Base-by-base conservation (phyloP, 2,329 filamentous ascomycete species). In the Aplosporella prunicola region DNA sequence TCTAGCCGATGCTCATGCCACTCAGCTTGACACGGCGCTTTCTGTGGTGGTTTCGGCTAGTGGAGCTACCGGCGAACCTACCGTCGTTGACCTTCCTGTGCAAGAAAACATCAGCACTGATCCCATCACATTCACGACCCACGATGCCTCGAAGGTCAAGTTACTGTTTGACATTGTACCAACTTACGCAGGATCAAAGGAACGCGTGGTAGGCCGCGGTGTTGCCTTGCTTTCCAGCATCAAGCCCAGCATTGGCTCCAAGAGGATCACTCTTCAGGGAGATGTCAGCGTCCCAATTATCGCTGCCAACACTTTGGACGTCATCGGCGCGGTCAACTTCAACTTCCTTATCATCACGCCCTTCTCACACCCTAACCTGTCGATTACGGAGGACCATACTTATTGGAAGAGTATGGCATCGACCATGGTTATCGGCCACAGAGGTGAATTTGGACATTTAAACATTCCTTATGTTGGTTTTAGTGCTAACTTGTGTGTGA, bases 261-360 rank as follows among this genome's bases (percentile, higher is more conserved):
- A 89, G 51, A 76, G 87, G n/a, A 91, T 91, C 67, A 89, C 82
- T 37, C 68, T 98, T 7, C 87, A 95, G 58, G 88, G 88, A 14
- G 91, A 96, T 53, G 76, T 93, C 24, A 89, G 82, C 42, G 82
- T 98, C 8, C 91, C 91, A 0, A 91, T 98, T 44, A 73, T 96
- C 52, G 83, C 83, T 20, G 79, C 80, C 23, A 84, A 74, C 42
- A 80, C 75, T 9, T 66, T 96, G 22, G 89, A 96, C 43, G 80
- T 96, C 8, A 95, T 98, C 47, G 93, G 91, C 11, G 78, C 81
- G 0, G 84, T 98, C 47, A 94, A 93, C 51, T 98, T 98, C 69
- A 95, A 95, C 59, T 96, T 96, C 56, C 66, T 94, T 20, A 76
- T 96, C 52, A 87, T 98, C 49, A 96, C 86, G 1, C 89, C 91